Percentiles rank a stretch among this genome's conserved stretches.
These are phyloP conservation scores for Leptoxyphium fumago DNA, from an alignment of 2,329 filamentous ascomycete genomes.

Conservation along the genomic window DNA sequence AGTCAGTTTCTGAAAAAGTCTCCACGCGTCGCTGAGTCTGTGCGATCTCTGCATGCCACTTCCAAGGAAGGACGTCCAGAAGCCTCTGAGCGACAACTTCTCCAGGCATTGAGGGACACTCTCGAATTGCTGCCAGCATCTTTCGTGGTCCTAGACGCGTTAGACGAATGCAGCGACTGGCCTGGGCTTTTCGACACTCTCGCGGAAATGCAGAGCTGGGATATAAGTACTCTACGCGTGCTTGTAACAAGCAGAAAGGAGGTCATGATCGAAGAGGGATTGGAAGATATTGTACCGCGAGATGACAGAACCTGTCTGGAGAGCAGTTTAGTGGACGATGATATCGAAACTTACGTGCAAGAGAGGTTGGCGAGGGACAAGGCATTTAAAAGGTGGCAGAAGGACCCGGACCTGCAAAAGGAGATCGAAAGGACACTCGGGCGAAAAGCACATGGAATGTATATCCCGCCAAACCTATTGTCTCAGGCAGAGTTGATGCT, in stretches of 20 bases:
- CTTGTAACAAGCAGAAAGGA: constrained; percentile 12
- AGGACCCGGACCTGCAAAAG: neutral
- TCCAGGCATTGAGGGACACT: neutral
- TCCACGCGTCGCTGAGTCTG: neutral
- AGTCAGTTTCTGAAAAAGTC: constrained; percentile 19
- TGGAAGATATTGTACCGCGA: constrained; percentile 1
- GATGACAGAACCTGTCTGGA: neutral
- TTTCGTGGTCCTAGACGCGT: constrained; percentile 20
- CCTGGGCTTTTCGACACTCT: constrained; percentile 1
- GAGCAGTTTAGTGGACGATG: neutral
- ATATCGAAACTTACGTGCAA: neutral
- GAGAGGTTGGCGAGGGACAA: neutral
- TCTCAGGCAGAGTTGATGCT: neutral
- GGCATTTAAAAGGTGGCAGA: neutral
- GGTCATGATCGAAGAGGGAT: constrained; percentile 6
- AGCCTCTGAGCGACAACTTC: neutral
- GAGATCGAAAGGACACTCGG: neutral
- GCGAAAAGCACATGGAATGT: neutral
- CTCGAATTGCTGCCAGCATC: neutral
- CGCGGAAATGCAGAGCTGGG: neutral
- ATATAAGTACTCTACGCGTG: constrained; percentile 6
- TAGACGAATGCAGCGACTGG: constrained; percentile 19
- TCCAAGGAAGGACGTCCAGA: neutral
- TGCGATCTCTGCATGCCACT: neutral
- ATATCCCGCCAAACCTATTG: neutral